Evolutionary conservation across 1,284 basidiomycete species (phyloP), one percentile per base, ranked within the genome.

Genomic region (Fomitiporia mediterranea): DNA sequence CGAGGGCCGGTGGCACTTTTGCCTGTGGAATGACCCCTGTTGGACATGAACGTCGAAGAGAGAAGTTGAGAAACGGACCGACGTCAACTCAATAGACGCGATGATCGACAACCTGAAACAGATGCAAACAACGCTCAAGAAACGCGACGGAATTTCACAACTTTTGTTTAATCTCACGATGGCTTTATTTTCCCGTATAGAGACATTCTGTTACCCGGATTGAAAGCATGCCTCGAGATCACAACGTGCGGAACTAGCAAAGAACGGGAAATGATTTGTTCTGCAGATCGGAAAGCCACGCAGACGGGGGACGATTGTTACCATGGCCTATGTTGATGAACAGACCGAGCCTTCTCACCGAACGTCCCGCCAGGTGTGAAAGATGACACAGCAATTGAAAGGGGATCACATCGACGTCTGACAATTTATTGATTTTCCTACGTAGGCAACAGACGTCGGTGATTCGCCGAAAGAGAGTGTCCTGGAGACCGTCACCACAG

Each of bases 401-500:
- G 25, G n/a, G 28, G 17, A 43, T 46, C 23, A n/a, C n/a, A 46
- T 28, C 23, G 44, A 46, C 30, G 30, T 28, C 30, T 46, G 44
- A 30, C 44, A 46, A 46, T 28, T 46, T 23, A 46, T 46, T 28
- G 23, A 28, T 46, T 40, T 40, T 40, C 19, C 15, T n/a, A 40
- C 4, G 17, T 15, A 32, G 13, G 28, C 2, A 47, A 19, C 25
- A 19, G 8, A 34, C 11, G 51, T 27, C 37, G 38, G 23, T 39
- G 48, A 39, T 35, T 50, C 17, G 32, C 21, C 32, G 48, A 50
- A n/a, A 47, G 17, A 9, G 13, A 53, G 32, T 53, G 37, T 9
- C 38, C 28, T 30, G 40, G 51, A 46, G 17, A 50, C 48, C n/a
- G 48, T 50, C 8, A 25, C 32, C 48, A 50, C 34, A 15, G 67